phyloP scores from a whole-genome alignment of 768 basidiomycete genomes.

The Tylopilus sp. region DNA sequence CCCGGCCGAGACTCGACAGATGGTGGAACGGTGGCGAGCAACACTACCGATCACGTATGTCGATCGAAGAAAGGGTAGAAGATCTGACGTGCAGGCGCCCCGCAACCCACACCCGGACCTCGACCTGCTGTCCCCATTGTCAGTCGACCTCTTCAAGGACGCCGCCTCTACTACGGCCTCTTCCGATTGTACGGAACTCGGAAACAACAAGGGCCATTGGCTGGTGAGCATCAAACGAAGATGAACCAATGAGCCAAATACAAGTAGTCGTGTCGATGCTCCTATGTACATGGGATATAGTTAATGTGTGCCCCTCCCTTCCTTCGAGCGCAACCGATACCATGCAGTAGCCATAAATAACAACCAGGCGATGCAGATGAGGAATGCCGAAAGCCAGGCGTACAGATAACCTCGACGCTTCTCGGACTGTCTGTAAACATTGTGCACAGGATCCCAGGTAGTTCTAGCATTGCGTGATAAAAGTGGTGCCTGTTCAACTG shows the following conservation, averaged over 20 bases:
- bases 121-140: constrained; percentile 17
- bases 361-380: constrained; percentile 56
- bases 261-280: neutral
- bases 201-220: constrained; percentile 32
- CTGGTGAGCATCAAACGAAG: constrained; percentile 25
- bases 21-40: constrained; percentile 33
- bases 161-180: constrained; percentile 27
- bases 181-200: constrained; percentile 31
- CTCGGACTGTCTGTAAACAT: constrained; percentile 32
- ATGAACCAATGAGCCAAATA: constrained; percentile 1
- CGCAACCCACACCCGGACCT: constrained; percentile 7
- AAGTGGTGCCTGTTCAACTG: constrained; percentile 15
- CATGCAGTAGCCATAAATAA: constrained; percentile 63
- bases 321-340: constrained; percentile 48
- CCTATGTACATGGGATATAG: neutral
- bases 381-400: constrained; percentile 35
- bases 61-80: constrained; percentile 14
- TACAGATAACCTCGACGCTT: constrained; percentile 50
- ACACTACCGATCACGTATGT: constrained; percentile 17
- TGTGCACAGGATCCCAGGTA: constrained; percentile 11
- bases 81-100: constrained; percentile 3
- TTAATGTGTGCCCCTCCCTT: constrained; percentile 24
- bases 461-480: neutral
- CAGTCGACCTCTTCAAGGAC: constrained; percentile 23
- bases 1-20: constrained; percentile 20